These are phyloP conservation scores for Vachellia collinsii DNA, from an alignment of 306 rosid species.

Conservation along the genomic window DNA sequence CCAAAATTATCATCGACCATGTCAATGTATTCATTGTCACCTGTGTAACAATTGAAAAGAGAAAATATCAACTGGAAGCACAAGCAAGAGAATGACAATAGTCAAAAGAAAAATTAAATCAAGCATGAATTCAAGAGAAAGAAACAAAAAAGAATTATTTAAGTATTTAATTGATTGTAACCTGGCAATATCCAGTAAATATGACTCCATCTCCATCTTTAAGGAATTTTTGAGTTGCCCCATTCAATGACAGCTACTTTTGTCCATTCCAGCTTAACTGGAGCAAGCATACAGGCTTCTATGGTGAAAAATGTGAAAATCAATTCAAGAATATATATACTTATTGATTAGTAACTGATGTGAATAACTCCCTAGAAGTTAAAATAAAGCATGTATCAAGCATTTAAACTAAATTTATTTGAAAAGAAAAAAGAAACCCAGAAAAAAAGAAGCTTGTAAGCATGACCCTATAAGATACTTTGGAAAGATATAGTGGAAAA, in stretches of 20 bases:
- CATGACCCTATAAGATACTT: neutral
- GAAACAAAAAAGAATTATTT: conserved; percentile 1
- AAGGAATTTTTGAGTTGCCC: conserved; percentile 69
- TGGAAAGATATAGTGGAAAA: neutral
- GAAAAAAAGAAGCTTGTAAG: too few species aligned
- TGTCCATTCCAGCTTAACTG: conserved; percentile 96
- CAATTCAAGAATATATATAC: neutral
- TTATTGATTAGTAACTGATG: conserved; percentile 4
- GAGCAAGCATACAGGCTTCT: conserved; percentile 93
- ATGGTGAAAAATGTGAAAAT: conserved; percentile 37
- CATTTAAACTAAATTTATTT: too few species aligned
- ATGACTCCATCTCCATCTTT: conserved; percentile 96
- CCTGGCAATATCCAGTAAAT: conserved; percentile 85
- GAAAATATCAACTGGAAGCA: too few species aligned
- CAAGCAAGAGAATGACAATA: too few species aligned
- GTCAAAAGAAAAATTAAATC: too few species aligned
- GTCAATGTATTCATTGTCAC: too few species aligned
- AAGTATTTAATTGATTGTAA: conserved; percentile 34
- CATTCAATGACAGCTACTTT: conserved; percentile 62
- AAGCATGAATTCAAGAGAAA: neutral
- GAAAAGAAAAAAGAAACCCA: too few species aligned
- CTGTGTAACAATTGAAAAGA: too few species aligned
- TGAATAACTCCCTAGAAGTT: neutral
- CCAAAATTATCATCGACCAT: too few species aligned
- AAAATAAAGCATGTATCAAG: conserved; percentile 5